Percentiles rank a stretch among this genome's conserved stretches.
Conservation (phyloP, 768 basidiomycete species). For the Coprinopsis cinerea region DNA sequence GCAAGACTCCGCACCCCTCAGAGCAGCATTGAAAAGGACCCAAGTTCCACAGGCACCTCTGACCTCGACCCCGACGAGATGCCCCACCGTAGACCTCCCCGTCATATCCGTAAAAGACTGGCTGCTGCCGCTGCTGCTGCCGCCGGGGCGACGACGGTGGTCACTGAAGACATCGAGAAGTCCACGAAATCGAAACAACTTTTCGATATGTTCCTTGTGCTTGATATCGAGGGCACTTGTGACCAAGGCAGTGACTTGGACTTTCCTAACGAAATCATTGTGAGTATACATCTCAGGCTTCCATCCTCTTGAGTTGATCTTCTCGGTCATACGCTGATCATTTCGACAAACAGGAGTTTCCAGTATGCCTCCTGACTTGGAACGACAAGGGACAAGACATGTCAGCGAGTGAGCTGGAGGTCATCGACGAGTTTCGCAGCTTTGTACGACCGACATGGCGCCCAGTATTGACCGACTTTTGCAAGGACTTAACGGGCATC, state of each 20-base stretch:
- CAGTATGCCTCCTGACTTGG: slow-evolving; percentile 87
- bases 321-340: slow-evolving; percentile 1
- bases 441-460: slow-evolving; percentile 88
- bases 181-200: slow-evolving; percentile 30
- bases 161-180: no score
- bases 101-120: neutral
- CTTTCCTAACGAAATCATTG: slow-evolving; percentile 96
- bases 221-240: slow-evolving; percentile 90
- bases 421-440: slow-evolving; percentile 78
- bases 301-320: neutral
- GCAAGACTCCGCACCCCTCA: no score
- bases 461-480: slow-evolving; percentile 77
- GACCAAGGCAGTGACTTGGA: slow-evolving; percentile 60
- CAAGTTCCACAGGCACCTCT: neutral
- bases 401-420: slow-evolving; percentile 51
- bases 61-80: neutral
- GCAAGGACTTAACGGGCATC: slow-evolving; percentile 84
- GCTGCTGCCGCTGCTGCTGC: neutral
- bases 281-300: slow-evolving; percentile 33
- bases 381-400: slow-evolving; percentile 49
- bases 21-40: no score
- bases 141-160: no score
- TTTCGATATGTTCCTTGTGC: slow-evolving; percentile 77
- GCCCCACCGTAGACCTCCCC: neutral
- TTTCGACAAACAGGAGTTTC: slow-evolving; percentile 67